These are phyloP conservation scores for Nakaseomyces nivariensis DNA, from an alignment of 1,139 yeast species.

Conservation along the genomic window DNA sequence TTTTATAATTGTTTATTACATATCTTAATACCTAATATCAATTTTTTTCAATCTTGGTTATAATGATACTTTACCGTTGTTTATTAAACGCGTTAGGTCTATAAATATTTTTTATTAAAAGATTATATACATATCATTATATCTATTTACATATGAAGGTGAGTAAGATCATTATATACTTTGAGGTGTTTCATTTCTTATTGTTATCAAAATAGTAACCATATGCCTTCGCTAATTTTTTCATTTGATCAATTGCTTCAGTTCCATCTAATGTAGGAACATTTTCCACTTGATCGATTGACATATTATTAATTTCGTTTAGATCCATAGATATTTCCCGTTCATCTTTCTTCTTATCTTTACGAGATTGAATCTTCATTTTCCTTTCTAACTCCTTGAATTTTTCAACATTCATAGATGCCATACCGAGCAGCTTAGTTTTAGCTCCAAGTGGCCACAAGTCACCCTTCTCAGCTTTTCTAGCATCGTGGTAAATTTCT, in stretches of 20 bases:
- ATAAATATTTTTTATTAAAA: not conserved
- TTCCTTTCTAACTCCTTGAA: constrained; percentile 26
- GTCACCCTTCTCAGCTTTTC: constrained; percentile 80
- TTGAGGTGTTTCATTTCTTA: not conserved
- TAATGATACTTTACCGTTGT: no score
- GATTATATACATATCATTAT: not conserved
- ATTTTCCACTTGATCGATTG: not conserved
- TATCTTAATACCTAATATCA: not conserved
- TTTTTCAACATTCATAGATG: constrained; percentile 24
- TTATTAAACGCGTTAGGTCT: not conserved
- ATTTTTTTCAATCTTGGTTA: no score
- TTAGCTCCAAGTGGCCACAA: constrained; percentile 80
- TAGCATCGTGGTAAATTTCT: constrained; percentile 78
- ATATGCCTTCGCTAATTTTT: not conserved
- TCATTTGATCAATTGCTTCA: not conserved
- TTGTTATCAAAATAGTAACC: constrained; percentile 1
- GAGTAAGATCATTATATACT: not conserved
- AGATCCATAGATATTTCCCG: not conserved
- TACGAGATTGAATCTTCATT: constrained; percentile 20
- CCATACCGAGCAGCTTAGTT: constrained; percentile 35
- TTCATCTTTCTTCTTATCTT: constrained; percentile 4
- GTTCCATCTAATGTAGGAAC: not conserved
- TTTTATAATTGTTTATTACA: not conserved
- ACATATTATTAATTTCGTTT: not conserved
- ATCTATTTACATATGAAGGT: not conserved